A percentile compares a stretch with the other conserved stretches of the same genome.
Evolutionary conservation across 192 early-diverging fungal genomes (phyloP).

Genomic region (Coemansia sp.): DNA sequence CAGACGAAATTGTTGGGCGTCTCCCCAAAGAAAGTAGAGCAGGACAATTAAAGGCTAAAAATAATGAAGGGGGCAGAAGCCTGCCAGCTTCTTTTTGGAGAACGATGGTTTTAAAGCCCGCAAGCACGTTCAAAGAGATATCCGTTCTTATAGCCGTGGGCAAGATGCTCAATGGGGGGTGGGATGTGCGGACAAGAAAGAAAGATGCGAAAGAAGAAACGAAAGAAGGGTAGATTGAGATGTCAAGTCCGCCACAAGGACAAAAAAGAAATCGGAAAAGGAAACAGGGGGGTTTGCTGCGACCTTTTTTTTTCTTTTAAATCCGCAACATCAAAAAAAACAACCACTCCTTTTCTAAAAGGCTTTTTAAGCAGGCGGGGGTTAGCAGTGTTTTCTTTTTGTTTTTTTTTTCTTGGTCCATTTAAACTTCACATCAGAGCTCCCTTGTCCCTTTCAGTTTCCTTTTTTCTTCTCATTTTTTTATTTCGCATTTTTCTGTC

Average conservation of each 20-base stretch:
- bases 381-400: no score
- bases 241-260: neutral
- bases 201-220: neutral
- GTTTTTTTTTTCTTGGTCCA: no score
- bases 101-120: neutral
- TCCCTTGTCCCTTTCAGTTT: constrained; percentile 1
- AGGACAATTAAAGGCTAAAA: neutral
- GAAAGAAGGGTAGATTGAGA: neutral
- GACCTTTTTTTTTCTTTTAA: constrained; percentile 8
- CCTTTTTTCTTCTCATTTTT: neutral
- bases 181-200: no score
- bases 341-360: neutral
- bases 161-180: no score
- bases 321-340: neutral
- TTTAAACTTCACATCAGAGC: no score
- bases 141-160: no score
- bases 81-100: neutral
- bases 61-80: no score
- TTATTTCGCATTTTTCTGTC: constrained; percentile 3
- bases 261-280: neutral
- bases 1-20: neutral
- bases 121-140: no score
- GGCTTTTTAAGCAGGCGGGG: neutral
- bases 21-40: neutral
- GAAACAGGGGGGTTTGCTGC: neutral